phyloP scores from a whole-genome alignment of 1,284 basidiomycete species.

The Mycena sp. region DNA sequence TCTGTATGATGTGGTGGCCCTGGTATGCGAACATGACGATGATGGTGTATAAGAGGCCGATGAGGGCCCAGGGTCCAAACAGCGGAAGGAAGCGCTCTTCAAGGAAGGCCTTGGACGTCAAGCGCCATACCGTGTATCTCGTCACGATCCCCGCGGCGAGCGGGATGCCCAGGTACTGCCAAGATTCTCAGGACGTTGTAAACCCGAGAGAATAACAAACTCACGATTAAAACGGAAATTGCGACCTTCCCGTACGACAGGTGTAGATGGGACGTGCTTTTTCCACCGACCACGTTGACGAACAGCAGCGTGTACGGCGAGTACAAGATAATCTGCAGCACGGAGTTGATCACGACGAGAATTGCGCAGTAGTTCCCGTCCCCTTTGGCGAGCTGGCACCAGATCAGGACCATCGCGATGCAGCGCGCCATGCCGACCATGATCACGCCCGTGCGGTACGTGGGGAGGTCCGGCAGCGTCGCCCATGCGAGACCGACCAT shows the following conservation, averaged over 20 bases:
- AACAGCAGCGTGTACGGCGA: slow-evolving; percentile 83
- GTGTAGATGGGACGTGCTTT: slow-evolving; percentile 50
- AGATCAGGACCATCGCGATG: slow-evolving; percentile 87
- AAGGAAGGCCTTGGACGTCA: slow-evolving; percentile 61
- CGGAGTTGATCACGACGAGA: slow-evolving; percentile 68
- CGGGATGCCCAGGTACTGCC: slow-evolving; percentile 69
- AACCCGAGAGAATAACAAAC: slow-evolving; percentile 35
- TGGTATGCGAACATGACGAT: slow-evolving; percentile 83
- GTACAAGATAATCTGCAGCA: slow-evolving; percentile 82
- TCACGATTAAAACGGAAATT: slow-evolving; percentile 77
- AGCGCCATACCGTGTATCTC: slow-evolving; percentile 62
- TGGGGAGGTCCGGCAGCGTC: slow-evolving; percentile 80
- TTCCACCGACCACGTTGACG: slow-evolving; percentile 73
- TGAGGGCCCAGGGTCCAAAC: slow-evolving; percentile 77
- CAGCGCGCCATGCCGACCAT: slow-evolving; percentile 69
- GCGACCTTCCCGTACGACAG: slow-evolving; percentile 77
- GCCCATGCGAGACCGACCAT: slow-evolving; percentile 91
- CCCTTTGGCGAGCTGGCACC: slow-evolving; percentile 84
- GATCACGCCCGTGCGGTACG: slow-evolving; percentile 67
- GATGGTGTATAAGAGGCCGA: slow-evolving; percentile 83
- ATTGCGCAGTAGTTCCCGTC: slow-evolving; percentile 84
- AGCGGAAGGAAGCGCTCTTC: slow-evolving; percentile 68
- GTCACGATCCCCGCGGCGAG: slow-evolving; percentile 74
- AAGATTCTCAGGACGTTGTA: not conserved
- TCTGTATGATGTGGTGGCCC: slow-evolving; percentile 64